phyloP scores from a whole-genome alignment of 2,329 filamentous ascomycete species.

The Colletotrichum magnum region DNA sequence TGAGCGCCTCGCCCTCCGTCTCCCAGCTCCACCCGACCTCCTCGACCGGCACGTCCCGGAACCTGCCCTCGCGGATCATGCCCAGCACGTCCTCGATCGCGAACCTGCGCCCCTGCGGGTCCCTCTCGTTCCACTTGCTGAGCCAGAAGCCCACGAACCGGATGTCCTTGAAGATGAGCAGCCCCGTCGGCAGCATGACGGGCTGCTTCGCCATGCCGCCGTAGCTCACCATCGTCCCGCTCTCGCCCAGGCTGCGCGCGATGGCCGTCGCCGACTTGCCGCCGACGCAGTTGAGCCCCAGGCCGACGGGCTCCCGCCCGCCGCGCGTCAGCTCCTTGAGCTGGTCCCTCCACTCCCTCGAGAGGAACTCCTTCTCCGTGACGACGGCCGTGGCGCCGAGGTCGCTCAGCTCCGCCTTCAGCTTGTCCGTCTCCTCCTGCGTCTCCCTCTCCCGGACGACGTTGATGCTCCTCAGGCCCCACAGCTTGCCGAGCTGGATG shows the following conservation, averaged over 20 bases:
- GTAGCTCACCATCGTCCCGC: slow-evolving; percentile 89
- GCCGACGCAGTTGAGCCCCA: slow-evolving; percentile 95
- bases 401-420: slow-evolving; percentile 65
- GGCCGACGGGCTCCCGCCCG: slow-evolving; percentile 78
- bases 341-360: slow-evolving; percentile 72
- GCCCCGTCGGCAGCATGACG: slow-evolving; percentile 82
- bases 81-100: slow-evolving; percentile 90
- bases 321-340: slow-evolving; percentile 77
- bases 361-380: slow-evolving; percentile 68
- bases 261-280: slow-evolving; percentile 86
- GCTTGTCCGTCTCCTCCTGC: slow-evolving; percentile 72
- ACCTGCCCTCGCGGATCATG: slow-evolving; percentile 80
- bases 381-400: slow-evolving; percentile 72
- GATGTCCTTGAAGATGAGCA: slow-evolving; percentile 95
- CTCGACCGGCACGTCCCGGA: slow-evolving; percentile 87
- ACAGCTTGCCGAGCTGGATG: slow-evolving; percentile 87
- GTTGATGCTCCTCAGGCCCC: slow-evolving; percentile 94
- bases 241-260: slow-evolving; percentile 78
- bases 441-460: slow-evolving; percentile 82
- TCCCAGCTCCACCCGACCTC: slow-evolving; percentile 88
- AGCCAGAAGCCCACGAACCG: slow-evolving; percentile 96
- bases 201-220: slow-evolving; percentile 95
- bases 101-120: slow-evolving; percentile 80
- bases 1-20: slow-evolving; percentile 78
- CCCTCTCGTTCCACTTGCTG: slow-evolving; percentile 85